Evolutionary conservation across 2,329 filamentous ascomycete genomes (phyloP).

Genomic region (Alternaria gaisen): DNA sequence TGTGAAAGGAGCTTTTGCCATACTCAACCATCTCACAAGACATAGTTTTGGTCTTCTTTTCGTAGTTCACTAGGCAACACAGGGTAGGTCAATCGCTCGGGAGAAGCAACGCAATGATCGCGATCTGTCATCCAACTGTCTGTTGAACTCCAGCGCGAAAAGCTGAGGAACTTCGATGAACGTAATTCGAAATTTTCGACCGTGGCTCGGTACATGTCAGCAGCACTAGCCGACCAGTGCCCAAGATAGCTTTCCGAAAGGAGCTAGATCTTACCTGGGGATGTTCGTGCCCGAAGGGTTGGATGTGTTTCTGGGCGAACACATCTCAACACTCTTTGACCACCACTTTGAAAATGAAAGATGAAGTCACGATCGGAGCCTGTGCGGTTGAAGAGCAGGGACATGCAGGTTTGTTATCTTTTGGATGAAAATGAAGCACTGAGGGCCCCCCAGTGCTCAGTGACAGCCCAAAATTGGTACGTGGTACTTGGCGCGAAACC

Average conservation of each 20-base stretch:
- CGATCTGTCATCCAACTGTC: background rate
- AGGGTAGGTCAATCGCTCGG: background rate
- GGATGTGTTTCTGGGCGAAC: background rate
- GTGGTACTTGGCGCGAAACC: background rate
- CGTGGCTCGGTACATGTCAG: slow-evolving; percentile 10
- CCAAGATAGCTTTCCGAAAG: background rate
- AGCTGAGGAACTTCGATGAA: background rate
- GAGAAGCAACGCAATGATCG: slow-evolving; percentile 1
- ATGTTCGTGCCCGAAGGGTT: slow-evolving; percentile 10
- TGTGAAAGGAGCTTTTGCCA: background rate
- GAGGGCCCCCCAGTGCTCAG: background rate
- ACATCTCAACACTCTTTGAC: background rate
- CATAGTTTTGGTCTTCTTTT: background rate
- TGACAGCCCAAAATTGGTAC: slow-evolving; percentile 3
- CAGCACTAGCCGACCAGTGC: slow-evolving; percentile 1
- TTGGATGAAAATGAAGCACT: background rate
- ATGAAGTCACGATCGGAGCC: background rate
- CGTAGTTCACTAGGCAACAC: background rate
- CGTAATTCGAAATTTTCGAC: slow-evolving; percentile 2
- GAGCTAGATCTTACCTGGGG: background rate
- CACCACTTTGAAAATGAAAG: background rate
- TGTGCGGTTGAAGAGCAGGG: background rate
- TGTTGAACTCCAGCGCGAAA: background rate
- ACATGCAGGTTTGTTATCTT: background rate
- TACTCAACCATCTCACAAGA: background rate